Conservation (phyloP, 805 yeast species). For the Candida montana region DNA sequence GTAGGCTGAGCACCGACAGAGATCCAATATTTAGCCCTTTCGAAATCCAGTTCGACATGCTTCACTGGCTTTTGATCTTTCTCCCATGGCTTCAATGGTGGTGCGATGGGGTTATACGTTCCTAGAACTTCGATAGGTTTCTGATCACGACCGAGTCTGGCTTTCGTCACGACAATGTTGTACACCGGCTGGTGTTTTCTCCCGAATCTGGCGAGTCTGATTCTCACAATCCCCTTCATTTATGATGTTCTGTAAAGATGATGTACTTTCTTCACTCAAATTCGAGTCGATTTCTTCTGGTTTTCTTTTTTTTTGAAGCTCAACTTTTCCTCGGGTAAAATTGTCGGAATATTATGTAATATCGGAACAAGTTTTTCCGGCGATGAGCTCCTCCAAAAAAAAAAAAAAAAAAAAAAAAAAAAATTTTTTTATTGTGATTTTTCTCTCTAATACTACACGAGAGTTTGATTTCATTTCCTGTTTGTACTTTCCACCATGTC, state of each 20-base stretch:
- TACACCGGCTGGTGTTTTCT: conserved; percentile 81
- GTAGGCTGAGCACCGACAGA: conserved; percentile 97
- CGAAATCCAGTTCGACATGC: conserved; percentile 79
- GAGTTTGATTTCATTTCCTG: neutral
- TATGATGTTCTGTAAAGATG: no score
- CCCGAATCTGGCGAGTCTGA: conserved; percentile 90
- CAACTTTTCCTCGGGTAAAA: no score
- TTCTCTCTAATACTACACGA: no score
- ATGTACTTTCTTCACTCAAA: no score
- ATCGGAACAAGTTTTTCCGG: no score
- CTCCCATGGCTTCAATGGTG: conserved; percentile 57
- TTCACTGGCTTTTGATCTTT: conserved; percentile 59
- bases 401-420: no score
- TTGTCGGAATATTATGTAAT: no score
- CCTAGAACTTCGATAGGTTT: conserved; percentile 94
- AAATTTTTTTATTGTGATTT: conserved; percentile 9
- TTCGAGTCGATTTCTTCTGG: no score
- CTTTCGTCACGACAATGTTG: conserved; percentile 85
- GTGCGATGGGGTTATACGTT: conserved; percentile 81
- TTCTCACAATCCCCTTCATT: conserved; percentile 69
- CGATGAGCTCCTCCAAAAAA: conserved; percentile 10
- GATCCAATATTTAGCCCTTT: conserved; percentile 90
- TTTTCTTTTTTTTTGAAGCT: no score
- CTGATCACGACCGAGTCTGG: conserved; percentile 71
- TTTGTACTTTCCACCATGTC: neutral